Conservation (phyloP, 2,329 filamentous ascomycete species). For the Alternaria sp. region DNA sequence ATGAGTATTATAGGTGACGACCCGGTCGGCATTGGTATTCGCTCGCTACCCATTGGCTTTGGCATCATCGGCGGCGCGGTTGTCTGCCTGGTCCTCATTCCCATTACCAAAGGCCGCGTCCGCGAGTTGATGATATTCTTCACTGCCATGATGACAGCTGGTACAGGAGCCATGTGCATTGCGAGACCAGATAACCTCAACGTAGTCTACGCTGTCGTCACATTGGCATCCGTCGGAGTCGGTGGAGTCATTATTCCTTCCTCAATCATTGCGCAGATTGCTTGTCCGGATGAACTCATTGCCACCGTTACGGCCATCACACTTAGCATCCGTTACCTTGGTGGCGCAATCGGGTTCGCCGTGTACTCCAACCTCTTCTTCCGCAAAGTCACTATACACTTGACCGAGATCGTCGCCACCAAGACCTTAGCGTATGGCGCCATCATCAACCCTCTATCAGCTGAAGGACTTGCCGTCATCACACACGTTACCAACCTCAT, state of each 20-base stretch:
- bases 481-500: conserved; percentile 55
- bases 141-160: conserved; percentile 71
- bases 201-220: conserved; percentile 65
- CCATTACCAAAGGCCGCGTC: conserved; percentile 65
- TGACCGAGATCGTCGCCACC: conserved; percentile 34
- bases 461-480: conserved; percentile 59
- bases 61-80: conserved; percentile 69
- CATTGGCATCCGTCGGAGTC: conserved; percentile 69
- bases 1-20: conserved; percentile 57
- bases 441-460: conserved; percentile 50
- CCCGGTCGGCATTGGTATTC: conserved; percentile 69
- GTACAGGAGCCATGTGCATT: conserved; percentile 63
- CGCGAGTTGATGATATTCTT: conserved; percentile 67
- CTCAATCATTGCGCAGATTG: conserved; percentile 73
- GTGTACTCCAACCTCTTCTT: conserved; percentile 52
- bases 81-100: conserved; percentile 66
- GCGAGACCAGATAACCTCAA: conserved; percentile 62
- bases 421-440: conserved; percentile 59
- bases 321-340: conserved; percentile 73
- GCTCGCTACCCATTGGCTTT: conserved; percentile 71
- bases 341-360: conserved; percentile 71
- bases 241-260: conserved; percentile 73
- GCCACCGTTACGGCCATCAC: conserved; percentile 74
- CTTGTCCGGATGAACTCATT: conserved; percentile 74
- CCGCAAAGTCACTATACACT: conserved; percentile 30